These are phyloP conservation scores for Sungouiella blattae DNA, from an alignment of 805 yeast species.

Conservation along the genomic window DNA sequence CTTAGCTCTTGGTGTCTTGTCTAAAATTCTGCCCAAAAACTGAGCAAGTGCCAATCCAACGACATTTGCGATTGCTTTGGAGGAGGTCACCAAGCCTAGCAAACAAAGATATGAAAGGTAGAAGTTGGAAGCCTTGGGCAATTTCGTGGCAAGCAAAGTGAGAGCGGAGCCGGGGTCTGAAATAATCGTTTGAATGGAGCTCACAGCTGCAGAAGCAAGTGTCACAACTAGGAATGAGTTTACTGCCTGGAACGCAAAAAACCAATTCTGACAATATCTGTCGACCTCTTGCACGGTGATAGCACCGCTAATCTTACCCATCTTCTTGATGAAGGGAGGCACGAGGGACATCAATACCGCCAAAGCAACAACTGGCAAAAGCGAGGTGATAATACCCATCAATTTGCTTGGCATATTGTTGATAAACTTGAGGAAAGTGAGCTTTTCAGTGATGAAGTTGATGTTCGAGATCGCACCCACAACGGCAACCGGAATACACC, in stretches of 20 bases:
- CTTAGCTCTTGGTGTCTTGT: conserved; percentile 86
- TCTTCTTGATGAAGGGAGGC: conserved; percentile 75
- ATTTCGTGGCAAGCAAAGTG: conserved; percentile 64
- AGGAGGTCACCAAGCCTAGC: conserved; percentile 75
- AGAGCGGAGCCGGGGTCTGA: conserved; percentile 67
- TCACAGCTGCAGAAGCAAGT: conserved; percentile 73
- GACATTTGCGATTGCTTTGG: conserved; percentile 74
- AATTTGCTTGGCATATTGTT: conserved; percentile 65
- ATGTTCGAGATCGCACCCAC: conserved; percentile 92
- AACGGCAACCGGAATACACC: conserved; percentile 98
- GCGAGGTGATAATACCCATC: conserved; percentile 82
- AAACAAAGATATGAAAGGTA: conserved; percentile 79
- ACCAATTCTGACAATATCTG: conserved; percentile 82
- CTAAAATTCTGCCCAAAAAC: conserved; percentile 66
- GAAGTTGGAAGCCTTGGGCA: conserved; percentile 90
- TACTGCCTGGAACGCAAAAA: conserved; percentile 84
- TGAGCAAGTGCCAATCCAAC: conserved; percentile 70
- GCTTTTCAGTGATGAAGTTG: conserved; percentile 62
- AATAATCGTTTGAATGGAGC: conserved; percentile 69
- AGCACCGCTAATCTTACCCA: conserved; percentile 73
- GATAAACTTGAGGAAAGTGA: conserved; percentile 74
- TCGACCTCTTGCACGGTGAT: conserved; percentile 73
- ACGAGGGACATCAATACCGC: conserved; percentile 81
- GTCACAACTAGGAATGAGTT: conserved; percentile 87
- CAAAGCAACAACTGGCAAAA: conserved; percentile 79